Conservation (phyloP, 2,329 filamentous ascomycete species). For the Phaeomoniella chlamydospora region DNA sequence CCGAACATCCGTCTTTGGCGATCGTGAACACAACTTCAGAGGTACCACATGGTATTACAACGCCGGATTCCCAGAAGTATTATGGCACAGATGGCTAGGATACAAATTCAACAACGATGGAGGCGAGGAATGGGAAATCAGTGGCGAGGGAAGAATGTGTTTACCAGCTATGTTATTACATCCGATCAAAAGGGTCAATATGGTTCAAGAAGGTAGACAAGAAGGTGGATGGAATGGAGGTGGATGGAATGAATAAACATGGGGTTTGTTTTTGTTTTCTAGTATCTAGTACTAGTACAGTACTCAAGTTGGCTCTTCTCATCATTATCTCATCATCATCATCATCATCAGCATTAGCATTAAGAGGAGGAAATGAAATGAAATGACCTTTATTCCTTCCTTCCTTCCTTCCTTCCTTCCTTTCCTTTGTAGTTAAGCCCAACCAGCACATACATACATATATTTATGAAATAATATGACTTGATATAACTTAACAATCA, state of each 20-base stretch:
- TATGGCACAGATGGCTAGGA: conserved; percentile 80
- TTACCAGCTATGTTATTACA: conserved; percentile 79
- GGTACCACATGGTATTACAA: conserved; percentile 91
- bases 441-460: no score
- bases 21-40: conserved; percentile 76
- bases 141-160: conserved; percentile 75
- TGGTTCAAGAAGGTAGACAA: conserved; percentile 17
- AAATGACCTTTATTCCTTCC: no score
- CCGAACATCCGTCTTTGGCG: conserved; percentile 60
- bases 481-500: no score
- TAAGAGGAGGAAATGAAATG: no score
- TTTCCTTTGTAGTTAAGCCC: no score
- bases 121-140: conserved; percentile 60
- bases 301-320: no score
- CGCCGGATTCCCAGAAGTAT: conserved; percentile 61
- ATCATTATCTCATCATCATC: no score
- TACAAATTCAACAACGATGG: conserved; percentile 65
- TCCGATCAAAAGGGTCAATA: conserved; percentile 65
- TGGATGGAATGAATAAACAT: background rate
- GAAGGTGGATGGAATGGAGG: background rate
- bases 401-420: no score
- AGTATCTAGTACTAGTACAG: no score
- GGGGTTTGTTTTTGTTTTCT: no score
- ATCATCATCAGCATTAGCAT: no score
- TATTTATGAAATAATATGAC: no score